These are phyloP conservation scores for Rutstroemia sp. DNA, from an alignment of 2,329 filamentous ascomycete genomes.

Conservation along the genomic window DNA sequence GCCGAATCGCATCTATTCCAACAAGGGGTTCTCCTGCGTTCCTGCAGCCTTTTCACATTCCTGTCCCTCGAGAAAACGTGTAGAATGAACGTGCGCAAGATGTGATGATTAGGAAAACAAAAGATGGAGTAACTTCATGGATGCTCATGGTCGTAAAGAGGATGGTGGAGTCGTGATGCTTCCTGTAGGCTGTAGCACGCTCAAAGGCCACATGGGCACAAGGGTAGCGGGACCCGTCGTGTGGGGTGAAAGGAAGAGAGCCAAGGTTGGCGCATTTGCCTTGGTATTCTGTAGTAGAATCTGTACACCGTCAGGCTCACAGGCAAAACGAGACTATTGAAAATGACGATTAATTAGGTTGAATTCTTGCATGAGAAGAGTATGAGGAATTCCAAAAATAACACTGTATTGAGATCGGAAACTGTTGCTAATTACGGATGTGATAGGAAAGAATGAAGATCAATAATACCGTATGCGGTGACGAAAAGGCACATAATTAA, in stretches of 20 bases:
- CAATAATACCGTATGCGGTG: not conserved
- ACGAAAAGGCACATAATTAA: constrained; percentile 8
- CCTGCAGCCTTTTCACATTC: not conserved
- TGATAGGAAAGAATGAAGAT: not conserved
- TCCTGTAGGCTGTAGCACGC: not conserved
- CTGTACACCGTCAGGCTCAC: no score
- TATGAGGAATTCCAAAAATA: constrained; percentile 9
- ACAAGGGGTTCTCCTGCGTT: not conserved
- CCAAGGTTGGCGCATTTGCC: no score
- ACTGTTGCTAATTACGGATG: constrained; percentile 10
- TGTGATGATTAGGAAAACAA: not conserved
- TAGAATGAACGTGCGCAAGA: not conserved
- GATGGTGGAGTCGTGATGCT: not conserved
- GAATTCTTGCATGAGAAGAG: constrained; percentile 1
- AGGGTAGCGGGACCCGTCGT: not conserved
- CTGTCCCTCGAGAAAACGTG: not conserved
- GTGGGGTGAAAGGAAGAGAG: not conserved
- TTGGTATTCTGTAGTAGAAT: no score
- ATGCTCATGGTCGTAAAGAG: not conserved
- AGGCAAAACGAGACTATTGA: constrained; percentile 1
- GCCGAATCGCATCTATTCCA: not conserved
- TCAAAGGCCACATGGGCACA: not conserved
- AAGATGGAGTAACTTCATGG: not conserved
- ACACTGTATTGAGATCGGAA: not conserved
- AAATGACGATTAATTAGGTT: constrained; percentile 9